Evolutionary conservation across 1,284 basidiomycete species (phyloP).

Genomic region (Cronartium ribicola): DNA sequence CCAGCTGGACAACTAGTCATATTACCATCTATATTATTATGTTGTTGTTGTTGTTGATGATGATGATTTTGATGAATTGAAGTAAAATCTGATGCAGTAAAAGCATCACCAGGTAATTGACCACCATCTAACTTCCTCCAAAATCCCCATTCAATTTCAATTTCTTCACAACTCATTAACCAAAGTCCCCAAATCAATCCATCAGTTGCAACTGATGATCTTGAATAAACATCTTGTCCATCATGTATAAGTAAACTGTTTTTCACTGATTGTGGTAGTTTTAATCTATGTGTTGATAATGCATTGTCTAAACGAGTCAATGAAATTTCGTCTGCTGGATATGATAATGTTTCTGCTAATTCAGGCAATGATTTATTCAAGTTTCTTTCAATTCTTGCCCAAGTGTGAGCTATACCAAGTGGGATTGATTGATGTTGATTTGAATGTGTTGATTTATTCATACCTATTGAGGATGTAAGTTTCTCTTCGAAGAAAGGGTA

Average conservation of each 20-base stretch:
- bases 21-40: conserved; percentile 53
- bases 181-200: conserved; percentile 49
- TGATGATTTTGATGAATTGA: conserved; percentile 39
- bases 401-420: conserved; percentile 6
- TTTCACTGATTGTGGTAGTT: conserved; percentile 46
- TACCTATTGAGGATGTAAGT: conserved; percentile 22
- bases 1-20: conserved; percentile 86
- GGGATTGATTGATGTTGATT: background rate
- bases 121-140: conserved; percentile 80
- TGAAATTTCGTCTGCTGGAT: conserved; percentile 12
- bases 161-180: conserved; percentile 67
- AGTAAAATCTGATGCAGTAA: conserved; percentile 37
- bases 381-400: conserved; percentile 12
- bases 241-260: conserved; percentile 48
- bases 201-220: conserved; percentile 32
- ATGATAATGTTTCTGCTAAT: conserved; percentile 26
- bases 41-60: conserved; percentile 48
- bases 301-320: background rate
- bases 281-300: conserved; percentile 8
- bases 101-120: conserved; percentile 54
- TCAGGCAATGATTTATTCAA: conserved; percentile 18
- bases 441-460: conserved; percentile 18
- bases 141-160: conserved; percentile 85
- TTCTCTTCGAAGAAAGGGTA: conserved; percentile 37
- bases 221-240: conserved; percentile 47